Base-by-base conservation (phyloP, 441 rosid genomes). In the Euphorbia schlechtendalii region DNA sequence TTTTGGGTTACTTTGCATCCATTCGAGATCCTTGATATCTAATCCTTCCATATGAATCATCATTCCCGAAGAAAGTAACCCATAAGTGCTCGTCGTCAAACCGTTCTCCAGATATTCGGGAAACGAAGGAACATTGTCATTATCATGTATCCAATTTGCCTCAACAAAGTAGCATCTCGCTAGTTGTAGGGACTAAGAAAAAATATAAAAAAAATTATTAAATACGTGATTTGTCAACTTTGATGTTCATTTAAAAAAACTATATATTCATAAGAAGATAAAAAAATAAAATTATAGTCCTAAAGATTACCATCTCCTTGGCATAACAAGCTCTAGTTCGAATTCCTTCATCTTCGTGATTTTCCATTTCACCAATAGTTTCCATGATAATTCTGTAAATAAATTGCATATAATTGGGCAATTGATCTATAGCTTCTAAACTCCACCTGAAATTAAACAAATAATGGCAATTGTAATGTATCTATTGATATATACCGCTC, bases 381-480 rank as follows among this genome's bases (percentile, higher is more conserved):
- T 54, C 5, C 5, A 71, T 17, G 14, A 75, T 8, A 3, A n/a
- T 9, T 0, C 7, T 22, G 14, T 40, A 71, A 1, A 63, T 21
- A 43, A 11, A 36, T 56, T 75, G 67, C 67, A 68, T 34, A 40
- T 64, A 71, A 54, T 71, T 45, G 24, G 67, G 78, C 12, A 75
- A 57, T 5, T 67, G 14, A 17, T 38, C 55, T 7, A 34, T 9
- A 10, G 21, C 55, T 25, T 13, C 32, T n/a, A 46, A 56, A 0
- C 49, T 45, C 36, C 69, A 52, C 65, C 71, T 74, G 36, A 38
- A 38, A 38, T 38, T 1, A 38, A 38, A 38, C 43, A 38, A 38
- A 38, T 12, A 38, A 38, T 38, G 2, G 13, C 43, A 38, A 38
- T 38, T 27, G 30, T 27, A 27, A 1, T 27, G 30, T 1, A 27